A percentile compares a stretch with the other conserved stretches of the same genome.
phyloP scores from a whole-genome alignment of 1,284 basidiomycete genomes.

The Athelia psychrophila region DNA sequence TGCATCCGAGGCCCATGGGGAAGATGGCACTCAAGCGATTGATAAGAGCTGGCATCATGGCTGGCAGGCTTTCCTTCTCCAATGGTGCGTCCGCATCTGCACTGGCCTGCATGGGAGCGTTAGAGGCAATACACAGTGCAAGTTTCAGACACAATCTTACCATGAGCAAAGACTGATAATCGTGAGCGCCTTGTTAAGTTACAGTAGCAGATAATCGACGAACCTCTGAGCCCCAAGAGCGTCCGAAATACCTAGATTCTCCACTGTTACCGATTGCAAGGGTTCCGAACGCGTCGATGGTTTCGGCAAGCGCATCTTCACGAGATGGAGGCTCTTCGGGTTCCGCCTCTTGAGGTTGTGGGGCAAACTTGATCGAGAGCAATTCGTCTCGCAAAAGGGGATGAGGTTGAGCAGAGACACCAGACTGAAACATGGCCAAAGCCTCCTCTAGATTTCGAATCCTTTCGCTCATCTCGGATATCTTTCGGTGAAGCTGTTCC shows the following conservation, averaged over 20 bases:
- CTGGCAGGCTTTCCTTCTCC: slow-evolving; percentile 26
- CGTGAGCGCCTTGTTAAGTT: background rate
- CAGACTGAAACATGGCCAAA: slow-evolving; percentile 60
- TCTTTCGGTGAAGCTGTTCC: slow-evolving; percentile 65
- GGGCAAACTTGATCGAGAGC: slow-evolving; percentile 56
- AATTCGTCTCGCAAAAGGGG: slow-evolving; percentile 63
- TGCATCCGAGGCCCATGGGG: slow-evolving; percentile 40
- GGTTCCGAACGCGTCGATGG: slow-evolving; percentile 51
- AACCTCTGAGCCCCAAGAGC: slow-evolving; percentile 57
- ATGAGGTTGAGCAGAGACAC: slow-evolving; percentile 57
- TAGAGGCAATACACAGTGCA: background rate
- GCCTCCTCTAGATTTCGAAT: slow-evolving; percentile 72
- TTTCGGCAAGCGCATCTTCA: slow-evolving; percentile 25
- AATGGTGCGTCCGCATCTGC: slow-evolving; percentile 25
- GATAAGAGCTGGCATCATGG: slow-evolving; percentile 44
- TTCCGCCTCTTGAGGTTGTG: slow-evolving; percentile 31
- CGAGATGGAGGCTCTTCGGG: slow-evolving; percentile 16
- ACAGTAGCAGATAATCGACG: slow-evolving; percentile 26
- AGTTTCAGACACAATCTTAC: slow-evolving; percentile 33
- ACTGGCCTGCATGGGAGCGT: slow-evolving; percentile 38
- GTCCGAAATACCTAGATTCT: slow-evolving; percentile 66
- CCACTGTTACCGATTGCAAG: slow-evolving; percentile 60
- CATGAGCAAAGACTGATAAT: slow-evolving; percentile 25
- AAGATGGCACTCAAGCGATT: slow-evolving; percentile 39
- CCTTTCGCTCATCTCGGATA: slow-evolving; percentile 69